phyloP scores from a whole-genome alignment of 805 yeast species.

The Candida corydali region DNA sequence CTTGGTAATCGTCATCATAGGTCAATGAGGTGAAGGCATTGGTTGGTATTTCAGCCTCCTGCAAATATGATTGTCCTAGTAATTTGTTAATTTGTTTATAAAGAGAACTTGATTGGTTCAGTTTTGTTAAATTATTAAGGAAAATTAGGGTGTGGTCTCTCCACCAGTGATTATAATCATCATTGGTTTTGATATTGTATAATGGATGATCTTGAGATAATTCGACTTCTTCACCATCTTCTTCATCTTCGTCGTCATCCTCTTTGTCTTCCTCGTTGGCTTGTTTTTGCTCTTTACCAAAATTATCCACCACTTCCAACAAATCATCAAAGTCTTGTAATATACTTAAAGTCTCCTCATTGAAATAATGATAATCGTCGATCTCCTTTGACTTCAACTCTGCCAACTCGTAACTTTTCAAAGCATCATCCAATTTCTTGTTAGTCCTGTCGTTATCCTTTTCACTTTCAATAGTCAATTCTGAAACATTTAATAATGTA shows the following conservation, averaged over 20 bases:
- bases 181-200: slow-evolving; percentile 34
- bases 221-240: slow-evolving; percentile 31
- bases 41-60: slow-evolving; percentile 62
- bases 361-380: slow-evolving; percentile 27
- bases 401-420: slow-evolving; percentile 43
- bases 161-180: slow-evolving; percentile 54
- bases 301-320: slow-evolving; percentile 61
- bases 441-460: slow-evolving; percentile 27
- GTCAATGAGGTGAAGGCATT: slow-evolving; percentile 50
- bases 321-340: slow-evolving; percentile 62
- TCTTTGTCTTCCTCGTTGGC: slow-evolving; percentile 23
- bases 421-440: slow-evolving; percentile 42
- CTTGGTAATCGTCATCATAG: slow-evolving; percentile 47
- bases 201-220: slow-evolving; percentile 56
- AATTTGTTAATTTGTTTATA: slow-evolving; percentile 42
- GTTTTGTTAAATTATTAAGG: slow-evolving; percentile 26
- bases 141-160: slow-evolving; percentile 38
- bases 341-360: slow-evolving; percentile 44
- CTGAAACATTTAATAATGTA: slow-evolving; percentile 55
- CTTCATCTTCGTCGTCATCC: slow-evolving; percentile 15
- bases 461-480: slow-evolving; percentile 34
- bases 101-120: slow-evolving; percentile 14
- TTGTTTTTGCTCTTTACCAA: slow-evolving; percentile 41
- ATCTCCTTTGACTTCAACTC: slow-evolving; percentile 23
- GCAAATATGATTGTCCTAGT: slow-evolving; percentile 59